A percentile compares a stretch with the other conserved stretches of the same genome.
Evolutionary conservation across 1,284 basidiomycete genomes (phyloP).

Genomic region (Lignosus rhinocerotis): DNA sequence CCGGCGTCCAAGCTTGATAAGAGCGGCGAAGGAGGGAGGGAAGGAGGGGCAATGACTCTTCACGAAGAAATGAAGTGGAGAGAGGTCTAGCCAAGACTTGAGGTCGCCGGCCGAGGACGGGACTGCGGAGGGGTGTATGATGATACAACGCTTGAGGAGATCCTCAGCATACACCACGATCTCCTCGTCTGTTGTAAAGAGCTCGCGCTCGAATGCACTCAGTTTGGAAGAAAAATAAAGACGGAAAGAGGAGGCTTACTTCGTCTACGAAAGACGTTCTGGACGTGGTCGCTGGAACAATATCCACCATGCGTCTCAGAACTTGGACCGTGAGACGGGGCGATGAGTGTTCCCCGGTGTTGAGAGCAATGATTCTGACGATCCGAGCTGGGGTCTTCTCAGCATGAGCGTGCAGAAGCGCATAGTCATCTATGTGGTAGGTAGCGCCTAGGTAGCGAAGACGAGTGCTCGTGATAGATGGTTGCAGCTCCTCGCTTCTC

Average conservation of each 20-base stretch:
- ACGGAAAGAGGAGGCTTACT: constrained; percentile 27
- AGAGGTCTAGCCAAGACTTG: constrained; percentile 49
- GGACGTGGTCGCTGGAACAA: background rate
- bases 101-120: constrained; percentile 32
- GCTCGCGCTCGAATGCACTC: constrained; percentile 46
- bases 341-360: background rate
- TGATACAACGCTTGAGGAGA: constrained; percentile 50
- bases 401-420: constrained; percentile 42
- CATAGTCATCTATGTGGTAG: constrained; percentile 60
- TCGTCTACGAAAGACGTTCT: constrained; percentile 46
- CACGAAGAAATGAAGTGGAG: constrained; percentile 58
- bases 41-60: constrained; percentile 48
- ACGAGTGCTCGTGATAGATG: constrained; percentile 36
- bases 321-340: background rate
- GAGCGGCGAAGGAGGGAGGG: constrained; percentile 42
- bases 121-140: constrained; percentile 36
- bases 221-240: constrained; percentile 18
- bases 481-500: constrained; percentile 28
- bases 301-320: constrained; percentile 4
- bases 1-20: constrained; percentile 30
- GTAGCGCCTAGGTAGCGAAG: constrained; percentile 42
- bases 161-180: constrained; percentile 35
- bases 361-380: constrained; percentile 35
- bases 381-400: constrained; percentile 36
- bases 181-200: constrained; percentile 54